phyloP scores from a whole-genome alignment of 1,284 basidiomycete species.

The Chalciporus piperatoides region DNA sequence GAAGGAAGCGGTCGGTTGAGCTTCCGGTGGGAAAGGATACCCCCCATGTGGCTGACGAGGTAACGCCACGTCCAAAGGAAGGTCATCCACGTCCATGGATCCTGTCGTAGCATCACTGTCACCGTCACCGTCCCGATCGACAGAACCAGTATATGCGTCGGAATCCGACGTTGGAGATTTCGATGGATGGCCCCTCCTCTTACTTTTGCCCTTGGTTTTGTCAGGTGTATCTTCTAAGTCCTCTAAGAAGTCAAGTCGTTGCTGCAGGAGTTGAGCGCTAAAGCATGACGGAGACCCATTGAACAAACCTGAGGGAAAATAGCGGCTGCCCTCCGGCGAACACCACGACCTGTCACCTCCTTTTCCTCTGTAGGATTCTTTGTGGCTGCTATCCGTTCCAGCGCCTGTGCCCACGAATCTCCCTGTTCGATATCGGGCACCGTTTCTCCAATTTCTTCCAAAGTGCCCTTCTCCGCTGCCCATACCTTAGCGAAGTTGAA shows the following conservation, averaged over 20 bases:
- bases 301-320: slow-evolving; percentile 47
- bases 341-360: slow-evolving; percentile 66
- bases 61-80: slow-evolving; percentile 1
- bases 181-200: slow-evolving; percentile 21
- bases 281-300: background rate
- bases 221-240: slow-evolving; percentile 26
- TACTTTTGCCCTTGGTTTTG: slow-evolving; percentile 25
- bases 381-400: slow-evolving; percentile 61
- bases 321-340: slow-evolving; percentile 63
- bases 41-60: slow-evolving; percentile 13
- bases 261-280: slow-evolving; percentile 20
- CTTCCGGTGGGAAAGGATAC: slow-evolving; percentile 7
- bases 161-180: slow-evolving; percentile 32
- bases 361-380: slow-evolving; percentile 42
- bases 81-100: slow-evolving; percentile 18
- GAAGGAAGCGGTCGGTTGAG: slow-evolving; percentile 17
- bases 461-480: slow-evolving; percentile 68
- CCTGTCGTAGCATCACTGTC: slow-evolving; percentile 29
- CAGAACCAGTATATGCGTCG: slow-evolving; percentile 29
- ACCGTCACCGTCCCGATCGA: slow-evolving; percentile 11
- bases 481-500: slow-evolving; percentile 89
- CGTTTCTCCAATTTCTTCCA: slow-evolving; percentile 64
- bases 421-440: slow-evolving; percentile 44
- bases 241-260: slow-evolving; percentile 33
- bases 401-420: slow-evolving; percentile 76